phyloP scores from a whole-genome alignment of 441 rosid genomes.

The Populus hybrid region DNA sequence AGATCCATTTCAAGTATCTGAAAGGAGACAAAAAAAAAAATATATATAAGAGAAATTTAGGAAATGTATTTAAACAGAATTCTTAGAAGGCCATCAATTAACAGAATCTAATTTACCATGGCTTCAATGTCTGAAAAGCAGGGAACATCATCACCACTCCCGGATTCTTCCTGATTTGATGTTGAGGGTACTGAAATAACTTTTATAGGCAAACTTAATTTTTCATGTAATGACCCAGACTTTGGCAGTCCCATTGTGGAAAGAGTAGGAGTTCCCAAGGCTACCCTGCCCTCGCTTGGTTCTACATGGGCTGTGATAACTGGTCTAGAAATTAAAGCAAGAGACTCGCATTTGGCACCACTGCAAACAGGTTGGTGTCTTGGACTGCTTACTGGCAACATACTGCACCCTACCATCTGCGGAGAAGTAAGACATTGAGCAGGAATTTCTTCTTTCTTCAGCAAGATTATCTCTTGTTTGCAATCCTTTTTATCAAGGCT shows the following conservation, averaged over 20 bases:
- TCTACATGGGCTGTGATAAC: too few relatives aligned
- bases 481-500: slow-evolving; percentile 28
- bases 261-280: slow-evolving; percentile 29
- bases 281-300: slow-evolving; percentile 24
- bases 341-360: slow-evolving; percentile 29
- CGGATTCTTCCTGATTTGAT: slow-evolving; percentile 34
- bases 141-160: slow-evolving; percentile 74
- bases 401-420: slow-evolving; percentile 24
- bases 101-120: slow-evolving; percentile 51
- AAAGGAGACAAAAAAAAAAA: slow-evolving; percentile 5
- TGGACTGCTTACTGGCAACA: slow-evolving; percentile 25
- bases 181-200: slow-evolving; percentile 21
- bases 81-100: background rate
- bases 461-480: slow-evolving; percentile 21
- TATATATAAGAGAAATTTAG: background rate
- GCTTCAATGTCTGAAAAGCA: slow-evolving; percentile 87
- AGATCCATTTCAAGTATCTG: slow-evolving; percentile 92
- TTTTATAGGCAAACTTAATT: slow-evolving; percentile 20
- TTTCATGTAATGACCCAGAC: slow-evolving; percentile 22
- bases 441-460: slow-evolving; percentile 31
- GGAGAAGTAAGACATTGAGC: slow-evolving; percentile 31
- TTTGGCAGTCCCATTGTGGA: slow-evolving; percentile 24
- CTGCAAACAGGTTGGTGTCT: slow-evolving; percentile 13
- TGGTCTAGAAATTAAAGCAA: slow-evolving; percentile 23
- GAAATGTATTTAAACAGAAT: background rate